Evolutionary conservation across 2,329 filamentous ascomycete species (phyloP), one percentile per base, ranked within the genome.

Genomic region (Atkinsonella hypoxylon): DNA sequence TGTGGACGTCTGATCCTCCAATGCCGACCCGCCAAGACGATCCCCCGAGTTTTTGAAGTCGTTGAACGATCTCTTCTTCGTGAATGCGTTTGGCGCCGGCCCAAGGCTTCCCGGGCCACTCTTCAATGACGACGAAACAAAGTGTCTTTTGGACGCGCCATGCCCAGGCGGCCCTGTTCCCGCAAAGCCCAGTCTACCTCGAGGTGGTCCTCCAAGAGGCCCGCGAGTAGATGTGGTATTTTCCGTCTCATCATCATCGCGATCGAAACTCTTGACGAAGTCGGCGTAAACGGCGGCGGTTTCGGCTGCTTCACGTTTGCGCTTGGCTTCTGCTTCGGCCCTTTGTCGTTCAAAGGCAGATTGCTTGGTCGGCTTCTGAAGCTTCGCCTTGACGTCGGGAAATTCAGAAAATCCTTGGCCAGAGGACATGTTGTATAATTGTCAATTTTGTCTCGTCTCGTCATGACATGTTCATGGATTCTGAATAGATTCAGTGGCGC

Each of bases 281-380:
- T 91, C 88, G 58, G 89, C 82, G 65, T 90, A 87, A 1, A 89
- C 88, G 22, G 88, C 89, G 20, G 86, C 87, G 7, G 87, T 94
- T 69, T 95, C 90, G 57, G 85, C 88, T 61, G 85, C 85, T 67
- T 95, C 90, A 57, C 88, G 79, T 58, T 80, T 77, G 53, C 87
- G 83, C 70, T 95, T 95, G 22, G 88, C 89, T 72, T 95, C 89
- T 51, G 87, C 87, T 64, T 95, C 89, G 53, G 87, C 87, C 66
- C 87, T 89, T 65, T 94, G 87, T 59, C 84, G 83, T 70, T 95
- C 90, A 64, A 94, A 95, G 26, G 85, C 77, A 18, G 89, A 94
- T 63, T 93, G 87, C 68, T 90, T 93, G 54, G 83, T 77, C 0
- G 87, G 82, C 46, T 87, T 87, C 51, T 85, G 80, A 47, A 93